These are phyloP conservation scores for Themeda triandra DNA, from an alignment of 176 grass and related monocot genomes.

Conservation along the genomic window DNA sequence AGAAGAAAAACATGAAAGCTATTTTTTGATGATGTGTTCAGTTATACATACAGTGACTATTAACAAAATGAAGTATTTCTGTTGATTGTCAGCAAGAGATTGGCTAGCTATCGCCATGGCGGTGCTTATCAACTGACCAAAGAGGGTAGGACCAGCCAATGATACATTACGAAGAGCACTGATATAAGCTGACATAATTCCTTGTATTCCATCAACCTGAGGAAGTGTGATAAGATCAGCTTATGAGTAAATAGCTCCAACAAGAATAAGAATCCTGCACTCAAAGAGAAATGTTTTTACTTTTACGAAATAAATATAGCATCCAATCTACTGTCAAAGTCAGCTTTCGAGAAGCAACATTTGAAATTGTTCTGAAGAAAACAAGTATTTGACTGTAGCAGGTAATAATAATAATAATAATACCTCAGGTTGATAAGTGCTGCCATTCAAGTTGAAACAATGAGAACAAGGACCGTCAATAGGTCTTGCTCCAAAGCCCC, in stretches of 20 bases:
- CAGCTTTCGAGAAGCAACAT: not conserved
- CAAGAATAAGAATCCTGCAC: not conserved
- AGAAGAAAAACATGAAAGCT: constrained; percentile 8
- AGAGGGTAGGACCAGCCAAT: constrained; percentile 92
- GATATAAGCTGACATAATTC: constrained; percentile 95
- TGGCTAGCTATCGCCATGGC: constrained; percentile 82
- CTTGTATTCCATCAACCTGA: constrained; percentile 98
- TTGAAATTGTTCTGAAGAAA: constrained; percentile 5
- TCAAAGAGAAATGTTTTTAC: too few species aligned
- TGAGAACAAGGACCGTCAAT: constrained; percentile 97
- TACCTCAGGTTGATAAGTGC: constrained; percentile 86
- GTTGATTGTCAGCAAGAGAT: constrained; percentile 61
- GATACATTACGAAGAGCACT: constrained; percentile 96
- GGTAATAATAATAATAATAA: constrained; percentile 13
- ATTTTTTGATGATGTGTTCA: constrained; percentile 16
- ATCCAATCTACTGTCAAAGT: constrained; percentile 7
- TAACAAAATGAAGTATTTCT: constrained; percentile 87
- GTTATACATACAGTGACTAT: constrained; percentile 67
- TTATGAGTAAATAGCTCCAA: constrained; percentile 26
- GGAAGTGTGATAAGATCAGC: constrained; percentile 25
- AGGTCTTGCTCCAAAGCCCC: constrained; percentile 98
- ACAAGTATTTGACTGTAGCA: constrained; percentile 11
- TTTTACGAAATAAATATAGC: constrained; percentile 1
- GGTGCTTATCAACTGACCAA: constrained; percentile 81
- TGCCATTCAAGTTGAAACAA: constrained; percentile 98